A percentile compares a stretch with the other conserved stretches of the same genome.
phyloP scores from a whole-genome alignment of 2,329 filamentous ascomycete species.

The Curvularia lunata region DNA sequence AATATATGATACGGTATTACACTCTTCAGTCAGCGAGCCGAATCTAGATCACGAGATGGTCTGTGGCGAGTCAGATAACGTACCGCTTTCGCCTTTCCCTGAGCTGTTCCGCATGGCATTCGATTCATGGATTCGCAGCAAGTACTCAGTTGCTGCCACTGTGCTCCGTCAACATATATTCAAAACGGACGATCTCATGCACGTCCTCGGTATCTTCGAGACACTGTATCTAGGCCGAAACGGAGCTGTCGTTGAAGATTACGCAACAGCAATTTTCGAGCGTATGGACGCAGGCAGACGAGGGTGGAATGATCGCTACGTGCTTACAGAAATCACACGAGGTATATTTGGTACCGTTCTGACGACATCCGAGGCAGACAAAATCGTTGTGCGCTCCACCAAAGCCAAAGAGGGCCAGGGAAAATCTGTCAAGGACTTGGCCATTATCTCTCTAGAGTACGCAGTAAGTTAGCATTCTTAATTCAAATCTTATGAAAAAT shows the following conservation, averaged over 20 bases:
- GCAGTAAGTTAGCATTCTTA: slow-evolving; percentile 60
- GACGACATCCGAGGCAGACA: slow-evolving; percentile 63
- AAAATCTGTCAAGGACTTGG: slow-evolving; percentile 67
- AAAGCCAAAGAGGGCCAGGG: slow-evolving; percentile 56
- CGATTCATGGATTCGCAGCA: slow-evolving; percentile 75
- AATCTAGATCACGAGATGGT: slow-evolving; percentile 64
- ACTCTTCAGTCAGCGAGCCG: slow-evolving; percentile 27
- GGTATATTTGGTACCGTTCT: slow-evolving; percentile 66
- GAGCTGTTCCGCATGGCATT: slow-evolving; percentile 77
- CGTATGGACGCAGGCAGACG: slow-evolving; percentile 68
- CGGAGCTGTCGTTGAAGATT: slow-evolving; percentile 68
- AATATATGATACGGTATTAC: slow-evolving; percentile 50
- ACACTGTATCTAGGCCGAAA: slow-evolving; percentile 79
- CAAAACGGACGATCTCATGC: slow-evolving; percentile 69
- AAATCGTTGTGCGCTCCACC: slow-evolving; percentile 64
- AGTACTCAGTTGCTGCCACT: slow-evolving; percentile 72
- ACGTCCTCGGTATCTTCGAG: slow-evolving; percentile 70
- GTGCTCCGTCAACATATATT: slow-evolving; percentile 72
- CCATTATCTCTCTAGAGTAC: slow-evolving; percentile 70
- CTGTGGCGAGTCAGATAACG: slow-evolving; percentile 53
- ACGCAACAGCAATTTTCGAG: slow-evolving; percentile 74
- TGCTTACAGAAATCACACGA: slow-evolving; percentile 78
- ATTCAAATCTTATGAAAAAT: not conserved
- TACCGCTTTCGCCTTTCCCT: slow-evolving; percentile 69
- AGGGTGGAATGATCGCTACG: slow-evolving; percentile 81